Percentiles rank a stretch among this genome's conserved stretches.
Conservation (phyloP, 1,284 basidiomycete species). For the Caloboletus firmus region DNA sequence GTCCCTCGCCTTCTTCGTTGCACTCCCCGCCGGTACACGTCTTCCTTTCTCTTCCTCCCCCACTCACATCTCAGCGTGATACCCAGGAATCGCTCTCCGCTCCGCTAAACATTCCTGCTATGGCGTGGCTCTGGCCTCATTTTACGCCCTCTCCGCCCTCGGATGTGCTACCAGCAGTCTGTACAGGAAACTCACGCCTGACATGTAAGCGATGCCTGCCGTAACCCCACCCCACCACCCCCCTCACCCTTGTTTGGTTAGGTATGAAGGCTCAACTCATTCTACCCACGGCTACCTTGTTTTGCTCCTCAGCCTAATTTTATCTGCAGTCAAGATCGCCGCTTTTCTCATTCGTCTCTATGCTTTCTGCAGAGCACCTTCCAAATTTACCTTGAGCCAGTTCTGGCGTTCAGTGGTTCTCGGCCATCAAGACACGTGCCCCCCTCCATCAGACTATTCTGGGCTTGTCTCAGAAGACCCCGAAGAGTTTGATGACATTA, state of each 20-base stretch:
- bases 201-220: slow-evolving; percentile 57
- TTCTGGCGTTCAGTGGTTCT: slow-evolving; percentile 61
- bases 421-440: slow-evolving; percentile 38
- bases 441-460: slow-evolving; percentile 47
- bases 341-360: slow-evolving; percentile 49
- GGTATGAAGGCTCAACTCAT: slow-evolving; percentile 71
- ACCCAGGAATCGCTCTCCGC: slow-evolving; percentile 69
- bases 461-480: slow-evolving; percentile 55
- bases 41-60: not conserved
- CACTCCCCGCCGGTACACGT: slow-evolving; percentile 67
- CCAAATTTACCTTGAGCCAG: slow-evolving; percentile 45
- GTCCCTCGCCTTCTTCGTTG: slow-evolving; percentile 72
- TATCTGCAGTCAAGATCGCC: slow-evolving; percentile 60
- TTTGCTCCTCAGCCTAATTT: slow-evolving; percentile 51
- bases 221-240: not conserved
- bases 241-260: slow-evolving; percentile 33
- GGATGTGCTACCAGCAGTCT: slow-evolving; percentile 64
- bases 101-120: slow-evolving; percentile 68
- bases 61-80: not conserved
- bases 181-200: slow-evolving; percentile 73
- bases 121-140: slow-evolving; percentile 52
- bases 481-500: slow-evolving; percentile 50
- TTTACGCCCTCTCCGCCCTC: slow-evolving; percentile 55
- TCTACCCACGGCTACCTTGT: slow-evolving; percentile 62
- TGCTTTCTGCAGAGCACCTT: slow-evolving; percentile 45